A percentile compares a stretch with the other conserved stretches of the same genome.
phyloP scores from a whole-genome alignment of 2,329 filamentous ascomycete genomes.

The Trichophyton benhamiae region DNA sequence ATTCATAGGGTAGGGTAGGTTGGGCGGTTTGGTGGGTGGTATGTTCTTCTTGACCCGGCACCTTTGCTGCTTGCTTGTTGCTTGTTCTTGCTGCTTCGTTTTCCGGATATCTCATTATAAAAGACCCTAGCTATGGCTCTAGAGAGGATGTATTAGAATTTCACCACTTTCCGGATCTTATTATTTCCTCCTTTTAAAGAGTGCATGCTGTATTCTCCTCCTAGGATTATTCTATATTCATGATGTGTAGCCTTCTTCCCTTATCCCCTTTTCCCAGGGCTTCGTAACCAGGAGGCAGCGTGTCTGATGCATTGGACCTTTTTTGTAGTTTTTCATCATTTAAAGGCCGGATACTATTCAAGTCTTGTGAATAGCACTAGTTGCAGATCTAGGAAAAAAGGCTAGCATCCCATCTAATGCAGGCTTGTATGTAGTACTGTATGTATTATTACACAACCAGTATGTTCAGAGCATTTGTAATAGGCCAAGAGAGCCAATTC shows the following conservation, averaged over 20 bases:
- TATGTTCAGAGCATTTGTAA: background rate
- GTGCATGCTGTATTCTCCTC: background rate
- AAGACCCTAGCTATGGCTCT: background rate
- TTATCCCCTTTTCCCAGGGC: too few relatives aligned
- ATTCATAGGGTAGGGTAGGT: background rate
- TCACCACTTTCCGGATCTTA: background rate
- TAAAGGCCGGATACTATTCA: background rate
- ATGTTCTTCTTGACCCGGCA: background rate
- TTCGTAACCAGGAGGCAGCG: background rate
- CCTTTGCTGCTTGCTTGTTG: background rate
- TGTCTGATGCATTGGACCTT: background rate
- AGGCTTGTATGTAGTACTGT: background rate
- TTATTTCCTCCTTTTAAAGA: background rate
- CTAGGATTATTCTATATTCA: too few relatives aligned
- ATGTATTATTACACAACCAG: background rate
- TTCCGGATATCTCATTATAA: background rate
- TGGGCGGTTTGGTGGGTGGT: background rate
- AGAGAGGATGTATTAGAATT: background rate
- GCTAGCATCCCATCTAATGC: background rate
- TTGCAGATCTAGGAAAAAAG: background rate
- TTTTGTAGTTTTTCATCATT: background rate
- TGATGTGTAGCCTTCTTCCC: too few relatives aligned
- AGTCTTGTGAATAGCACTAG: background rate
- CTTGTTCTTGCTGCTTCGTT: background rate
- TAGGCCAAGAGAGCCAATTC: too few relatives aligned